Evolutionary conservation across 129 eudicot genomes (phyloP).

Genomic region (Escallonia herrerae): DNA sequence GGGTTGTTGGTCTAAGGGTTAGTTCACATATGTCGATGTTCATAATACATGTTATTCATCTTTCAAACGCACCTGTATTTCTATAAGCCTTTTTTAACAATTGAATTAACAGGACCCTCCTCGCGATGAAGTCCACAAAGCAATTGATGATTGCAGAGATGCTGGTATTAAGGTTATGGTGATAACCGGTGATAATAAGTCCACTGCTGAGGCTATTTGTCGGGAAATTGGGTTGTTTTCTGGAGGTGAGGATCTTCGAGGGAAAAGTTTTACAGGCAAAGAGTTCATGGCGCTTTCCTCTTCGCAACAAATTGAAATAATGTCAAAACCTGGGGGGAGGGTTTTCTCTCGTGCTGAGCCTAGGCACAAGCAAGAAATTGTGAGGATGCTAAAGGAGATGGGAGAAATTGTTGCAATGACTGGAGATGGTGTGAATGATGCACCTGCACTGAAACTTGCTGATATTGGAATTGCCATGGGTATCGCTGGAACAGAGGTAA

Average conservation of each 20-base stretch:
- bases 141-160: slow-evolving; percentile 62
- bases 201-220: slow-evolving; percentile 83
- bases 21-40: slow-evolving; percentile 5
- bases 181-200: slow-evolving; percentile 92
- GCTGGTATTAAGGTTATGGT: slow-evolving; percentile 86
- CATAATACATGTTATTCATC: background rate
- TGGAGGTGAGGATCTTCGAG: slow-evolving; percentile 42
- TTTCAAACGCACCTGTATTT: background rate
- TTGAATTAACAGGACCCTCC: slow-evolving; percentile 67
- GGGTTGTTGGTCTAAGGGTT: slow-evolving; percentile 83
- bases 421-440: slow-evolving; percentile 94
- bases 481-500: slow-evolving; percentile 88
- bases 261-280: slow-evolving; percentile 68
- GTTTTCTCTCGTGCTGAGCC: slow-evolving; percentile 93
- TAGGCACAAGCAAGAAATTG: slow-evolving; percentile 85
- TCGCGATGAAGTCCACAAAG: slow-evolving; percentile 70
- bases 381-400: slow-evolving; percentile 72
- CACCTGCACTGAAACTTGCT: slow-evolving; percentile 92
- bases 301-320: slow-evolving; percentile 37
- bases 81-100: background rate
- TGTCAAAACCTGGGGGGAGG: slow-evolving; percentile 61
- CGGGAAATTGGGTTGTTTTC: slow-evolving; percentile 50
- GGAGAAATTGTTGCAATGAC: slow-evolving; percentile 91
- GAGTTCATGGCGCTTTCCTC: slow-evolving; percentile 59
- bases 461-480: slow-evolving; percentile 92